Evolutionary conservation across 116 monocot species (phyloP).

Genomic region (Cymodocea nodosa): DNA sequence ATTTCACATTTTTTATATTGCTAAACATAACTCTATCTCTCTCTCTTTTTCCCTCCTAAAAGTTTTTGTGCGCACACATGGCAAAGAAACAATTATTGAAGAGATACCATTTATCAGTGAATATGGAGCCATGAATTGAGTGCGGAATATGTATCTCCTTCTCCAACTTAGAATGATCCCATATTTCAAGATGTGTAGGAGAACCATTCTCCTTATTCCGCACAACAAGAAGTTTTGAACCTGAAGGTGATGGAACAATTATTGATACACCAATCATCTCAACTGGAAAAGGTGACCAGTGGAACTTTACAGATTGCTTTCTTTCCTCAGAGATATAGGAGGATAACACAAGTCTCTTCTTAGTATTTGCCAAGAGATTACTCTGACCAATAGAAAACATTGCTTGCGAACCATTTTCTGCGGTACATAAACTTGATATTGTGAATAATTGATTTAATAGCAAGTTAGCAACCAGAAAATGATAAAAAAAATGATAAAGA

Average conservation of each 20-base stretch:
- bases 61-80: neutral
- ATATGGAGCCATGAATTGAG: conserved; percentile 71
- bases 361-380: conserved; percentile 65
- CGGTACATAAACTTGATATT: neutral
- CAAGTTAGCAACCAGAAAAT: neutral
- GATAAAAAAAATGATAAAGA: neutral
- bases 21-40: neutral
- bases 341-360: conserved; percentile 44
- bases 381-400: conserved; percentile 69
- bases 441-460: neutral
- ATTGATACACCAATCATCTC: conserved; percentile 65
- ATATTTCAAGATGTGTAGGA: conserved; percentile 71
- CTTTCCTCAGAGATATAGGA: conserved; percentile 45
- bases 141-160: conserved; percentile 73
- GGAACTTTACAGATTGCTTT: conserved; percentile 39
- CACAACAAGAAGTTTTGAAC: conserved; percentile 71
- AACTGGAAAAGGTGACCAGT: conserved; percentile 87
- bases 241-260: conserved; percentile 83
- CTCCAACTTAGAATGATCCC: conserved; percentile 48
- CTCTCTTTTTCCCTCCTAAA: too few relatives aligned
- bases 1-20: too few relatives aligned
- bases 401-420: conserved; percentile 42
- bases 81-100: neutral
- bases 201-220: conserved; percentile 65
- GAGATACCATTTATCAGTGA: conserved; percentile 76